phyloP scores from a whole-genome alignment of 1,139 yeast species.

The Scheffersomyces segobiensis region DNA sequence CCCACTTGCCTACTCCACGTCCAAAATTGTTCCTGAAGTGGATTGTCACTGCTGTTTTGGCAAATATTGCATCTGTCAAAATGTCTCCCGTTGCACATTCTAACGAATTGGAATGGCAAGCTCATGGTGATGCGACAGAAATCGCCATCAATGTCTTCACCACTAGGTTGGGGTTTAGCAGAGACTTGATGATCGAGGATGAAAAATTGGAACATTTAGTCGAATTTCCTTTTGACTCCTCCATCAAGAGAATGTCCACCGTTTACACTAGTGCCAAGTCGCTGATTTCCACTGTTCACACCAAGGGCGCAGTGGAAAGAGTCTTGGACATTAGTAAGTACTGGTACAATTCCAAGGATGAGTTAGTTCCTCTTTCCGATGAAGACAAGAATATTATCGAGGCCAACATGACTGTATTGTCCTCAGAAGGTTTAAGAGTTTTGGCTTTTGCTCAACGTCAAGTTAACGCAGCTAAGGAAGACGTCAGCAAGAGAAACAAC shows the following conservation, averaged over 20 bases:
- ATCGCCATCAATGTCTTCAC: slow-evolving; percentile 38
- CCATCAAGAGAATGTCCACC: slow-evolving; percentile 49
- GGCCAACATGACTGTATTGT: slow-evolving; percentile 35
- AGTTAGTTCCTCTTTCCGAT: slow-evolving; percentile 21
- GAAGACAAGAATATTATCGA: slow-evolving; percentile 25
- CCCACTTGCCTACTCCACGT: slow-evolving; percentile 7
- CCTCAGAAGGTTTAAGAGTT: slow-evolving; percentile 45
- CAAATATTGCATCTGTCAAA: slow-evolving; percentile 34
- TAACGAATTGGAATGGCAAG: slow-evolving; percentile 33
- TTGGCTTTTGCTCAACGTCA: slow-evolving; percentile 39
- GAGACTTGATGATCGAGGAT: slow-evolving; percentile 18
- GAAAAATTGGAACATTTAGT: slow-evolving; percentile 21
- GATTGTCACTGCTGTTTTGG: slow-evolving; percentile 33
- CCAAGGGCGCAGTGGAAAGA: slow-evolving; percentile 58
- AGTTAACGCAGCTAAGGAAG: slow-evolving; percentile 9
- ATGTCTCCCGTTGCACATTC: slow-evolving; percentile 24
- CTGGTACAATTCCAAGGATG: slow-evolving; percentile 30
- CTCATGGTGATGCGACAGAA: slow-evolving; percentile 41
- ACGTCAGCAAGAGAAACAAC: slow-evolving; percentile 18
- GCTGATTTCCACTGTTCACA: slow-evolving; percentile 26
- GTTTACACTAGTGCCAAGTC: slow-evolving; percentile 25
- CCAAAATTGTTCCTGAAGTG: slow-evolving; percentile 19
- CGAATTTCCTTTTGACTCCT: slow-evolving; percentile 38
- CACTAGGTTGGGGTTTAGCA: slow-evolving; percentile 22
- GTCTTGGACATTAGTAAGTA: slow-evolving; percentile 38